Evolutionary conservation across 768 basidiomycete genomes (phyloP).

Genomic region (Kockovaella imperatae): DNA sequence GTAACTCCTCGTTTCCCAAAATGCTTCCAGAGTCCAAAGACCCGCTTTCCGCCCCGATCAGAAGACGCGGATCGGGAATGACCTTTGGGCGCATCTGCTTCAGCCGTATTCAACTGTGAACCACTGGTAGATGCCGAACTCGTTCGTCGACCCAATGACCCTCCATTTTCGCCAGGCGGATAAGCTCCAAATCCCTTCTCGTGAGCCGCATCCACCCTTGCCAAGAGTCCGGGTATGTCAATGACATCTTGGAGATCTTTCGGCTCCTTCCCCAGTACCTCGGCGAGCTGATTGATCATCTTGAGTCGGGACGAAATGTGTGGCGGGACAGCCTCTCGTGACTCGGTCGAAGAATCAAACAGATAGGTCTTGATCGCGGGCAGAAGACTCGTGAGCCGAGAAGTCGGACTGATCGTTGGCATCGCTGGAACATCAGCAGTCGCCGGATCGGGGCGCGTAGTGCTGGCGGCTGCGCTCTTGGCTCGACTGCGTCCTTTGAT

Average conservation of each 20-base stretch:
- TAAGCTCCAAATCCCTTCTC: constrained; percentile 7
- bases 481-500: constrained; percentile 5
- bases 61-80: too few relatives aligned
- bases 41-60: too few relatives aligned
- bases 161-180: background rate
- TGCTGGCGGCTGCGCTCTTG: constrained; percentile 2
- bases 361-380: too few relatives aligned
- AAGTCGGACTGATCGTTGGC: too few relatives aligned
- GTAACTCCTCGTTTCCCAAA: background rate
- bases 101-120: too few relatives aligned
- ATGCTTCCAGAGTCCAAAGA: background rate
- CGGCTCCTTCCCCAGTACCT: constrained; percentile 23
- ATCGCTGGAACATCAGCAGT: too few relatives aligned
- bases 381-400: too few relatives aligned
- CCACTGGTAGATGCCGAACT: background rate
- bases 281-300: constrained; percentile 24
- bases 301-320: constrained; percentile 27
- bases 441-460: too few relatives aligned
- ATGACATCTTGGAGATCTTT: constrained; percentile 18
- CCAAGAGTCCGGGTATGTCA: constrained; percentile 29
- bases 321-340: constrained; percentile 22
- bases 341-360: too few relatives aligned
- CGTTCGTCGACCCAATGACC: constrained; percentile 3
- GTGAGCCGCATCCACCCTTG: constrained; percentile 29
- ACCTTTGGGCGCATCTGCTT: too few relatives aligned